Base-by-base conservation (phyloP, 768 basidiomycete genomes). In the Coprinopsis cinerea region DNA sequence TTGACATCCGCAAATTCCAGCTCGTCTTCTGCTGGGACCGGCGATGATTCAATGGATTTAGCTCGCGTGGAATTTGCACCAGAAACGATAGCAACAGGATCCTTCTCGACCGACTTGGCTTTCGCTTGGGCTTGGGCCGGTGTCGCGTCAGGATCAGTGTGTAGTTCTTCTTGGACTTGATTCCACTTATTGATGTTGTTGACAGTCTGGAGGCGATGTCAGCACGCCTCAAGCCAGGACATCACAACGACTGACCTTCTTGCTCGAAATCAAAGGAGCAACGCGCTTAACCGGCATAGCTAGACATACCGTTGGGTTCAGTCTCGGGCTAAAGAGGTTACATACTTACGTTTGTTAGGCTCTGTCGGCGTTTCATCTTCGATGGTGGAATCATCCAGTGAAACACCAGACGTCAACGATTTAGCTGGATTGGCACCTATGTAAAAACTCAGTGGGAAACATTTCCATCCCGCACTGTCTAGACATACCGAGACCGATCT, bases 181-280 rank as follows among this genome's bases (percentile, higher is more conserved):
- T 94, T 98, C 96, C 95, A 99, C 64, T 98, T 97, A 59, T 78
- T 84, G 62, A 99, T 97, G 59, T 93, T 92, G 64, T 79, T 88
- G 43, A 79, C 88, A 39, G 83, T 88, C 91, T 96, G 62, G 17
- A 62, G 36, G 49, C 49, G 47, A 35, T 27, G 49, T 57, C 41
- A 49, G 47, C 32, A 53, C 32, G 36, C 44, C 41, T 42, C 25
- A 1, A 23, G 40, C 15, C 39, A 32, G 39, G 17, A 56, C 24
- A 7, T 22, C 10, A 52, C 54, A 66, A 4, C 5, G 13, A 43
- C 51, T 30, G 57, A 85, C 91, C 83, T 91, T 92, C 74, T 83
- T 90, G 63, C 86, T 91, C 18, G 85, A 82, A 30, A 91, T 85
- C 56, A 91, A 68, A 3, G 92, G 89, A 14, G 85, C 83, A 32